A percentile compares a stretch with the other conserved stretches of the same genome.
phyloP scores from a whole-genome alignment of 2,329 filamentous ascomycete species.

The Amesomyces nigricolor region DNA sequence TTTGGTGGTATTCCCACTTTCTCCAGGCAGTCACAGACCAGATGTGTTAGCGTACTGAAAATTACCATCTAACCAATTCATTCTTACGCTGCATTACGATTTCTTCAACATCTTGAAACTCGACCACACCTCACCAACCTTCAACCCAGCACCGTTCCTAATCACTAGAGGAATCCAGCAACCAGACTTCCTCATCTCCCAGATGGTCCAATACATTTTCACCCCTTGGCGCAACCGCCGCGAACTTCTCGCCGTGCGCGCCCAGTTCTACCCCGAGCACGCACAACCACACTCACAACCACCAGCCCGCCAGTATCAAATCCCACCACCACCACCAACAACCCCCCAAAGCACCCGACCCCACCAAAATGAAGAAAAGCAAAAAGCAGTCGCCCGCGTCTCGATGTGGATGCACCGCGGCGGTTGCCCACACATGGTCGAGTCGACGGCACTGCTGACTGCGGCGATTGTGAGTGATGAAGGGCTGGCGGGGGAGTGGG shows the following conservation, averaged over 20 bases:
- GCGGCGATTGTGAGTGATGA: slow-evolving; percentile 62
- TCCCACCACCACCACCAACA: background rate
- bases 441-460: slow-evolving; percentile 69
- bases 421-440: slow-evolving; percentile 71
- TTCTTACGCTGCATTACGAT: no score
- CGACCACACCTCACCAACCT: no score
- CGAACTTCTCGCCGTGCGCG: slow-evolving; percentile 61
- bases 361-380: slow-evolving; percentile 24
- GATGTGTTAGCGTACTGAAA: no score
- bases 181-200: background rate
- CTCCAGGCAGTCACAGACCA: no score
- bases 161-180: background rate
- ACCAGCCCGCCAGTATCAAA: background rate
- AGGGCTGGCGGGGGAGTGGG: background rate
- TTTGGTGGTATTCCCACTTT: no score
- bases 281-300: slow-evolving; percentile 1
- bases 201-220: slow-evolving; percentile 65
- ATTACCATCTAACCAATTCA: no score
- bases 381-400: slow-evolving; percentile 52
- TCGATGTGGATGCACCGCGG: slow-evolving; percentile 67
- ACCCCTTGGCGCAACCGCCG: slow-evolving; percentile 65
- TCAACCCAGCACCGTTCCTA: background rate
- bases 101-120: background rate
- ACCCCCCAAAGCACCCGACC: background rate
- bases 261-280: slow-evolving; percentile 53